phyloP scores from a whole-genome alignment of 208 protist species.

The Trypanosoma congolense region DNA sequence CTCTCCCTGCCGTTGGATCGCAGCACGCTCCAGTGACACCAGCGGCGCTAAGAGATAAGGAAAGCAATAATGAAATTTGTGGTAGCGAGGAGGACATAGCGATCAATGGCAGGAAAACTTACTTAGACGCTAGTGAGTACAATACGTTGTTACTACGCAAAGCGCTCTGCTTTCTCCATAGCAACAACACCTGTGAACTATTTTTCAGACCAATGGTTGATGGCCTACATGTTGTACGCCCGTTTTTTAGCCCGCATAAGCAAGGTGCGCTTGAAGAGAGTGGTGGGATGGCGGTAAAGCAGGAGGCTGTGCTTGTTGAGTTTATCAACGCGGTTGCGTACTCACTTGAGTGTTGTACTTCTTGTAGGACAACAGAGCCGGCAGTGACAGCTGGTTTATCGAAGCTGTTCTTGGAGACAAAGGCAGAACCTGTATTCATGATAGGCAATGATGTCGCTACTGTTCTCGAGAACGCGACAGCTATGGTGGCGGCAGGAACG shows the following conservation, averaged over 20 bases:
- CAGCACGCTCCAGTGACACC: too few species aligned
- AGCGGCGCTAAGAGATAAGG: too few species aligned
- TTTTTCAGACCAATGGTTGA: conserved; percentile 15
- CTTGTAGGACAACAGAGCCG: neutral
- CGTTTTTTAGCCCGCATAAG: conserved; percentile 3
- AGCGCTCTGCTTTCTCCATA: conserved; percentile 15
- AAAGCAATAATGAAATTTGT: too few species aligned
- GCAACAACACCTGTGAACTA: neutral
- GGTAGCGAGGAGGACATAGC: neutral
- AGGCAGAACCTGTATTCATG: neutral
- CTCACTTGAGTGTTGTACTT: conserved; percentile 16
- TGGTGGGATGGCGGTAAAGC: conserved; percentile 13
- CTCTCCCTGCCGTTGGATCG: too few species aligned
- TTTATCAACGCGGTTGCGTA: conserved; percentile 10
- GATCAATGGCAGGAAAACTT: neutral
- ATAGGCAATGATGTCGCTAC: neutral
- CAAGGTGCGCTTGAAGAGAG: conserved; percentile 9
- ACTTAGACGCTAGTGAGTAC: neutral
- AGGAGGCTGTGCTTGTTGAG: conserved; percentile 11
- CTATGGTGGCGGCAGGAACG: neutral
- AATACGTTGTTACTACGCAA: conserved; percentile 7
- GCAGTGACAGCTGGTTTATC: neutral
- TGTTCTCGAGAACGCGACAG: neutral
- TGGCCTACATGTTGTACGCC: conserved; percentile 7
- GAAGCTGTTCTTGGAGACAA: neutral